phyloP scores from a whole-genome alignment of 805 yeast genomes.

The Yarrowia osloensis region DNA sequence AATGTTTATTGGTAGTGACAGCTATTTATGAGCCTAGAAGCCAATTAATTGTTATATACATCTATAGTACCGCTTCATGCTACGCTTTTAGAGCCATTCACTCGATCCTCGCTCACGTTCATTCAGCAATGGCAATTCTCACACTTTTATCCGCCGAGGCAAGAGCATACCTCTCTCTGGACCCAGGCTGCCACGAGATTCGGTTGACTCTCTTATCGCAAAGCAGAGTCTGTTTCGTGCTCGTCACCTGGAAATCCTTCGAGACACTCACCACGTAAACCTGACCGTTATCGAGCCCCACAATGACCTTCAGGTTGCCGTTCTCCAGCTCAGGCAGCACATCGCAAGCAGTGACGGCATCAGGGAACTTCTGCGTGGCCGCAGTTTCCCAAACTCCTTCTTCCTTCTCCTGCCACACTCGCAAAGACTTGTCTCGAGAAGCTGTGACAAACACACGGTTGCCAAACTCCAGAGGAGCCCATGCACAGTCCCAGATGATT shows the following conservation, averaged over 20 bases:
- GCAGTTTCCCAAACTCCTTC: conserved; percentile 43
- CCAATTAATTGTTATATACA: too few species aligned
- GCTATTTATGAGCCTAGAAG: too few species aligned
- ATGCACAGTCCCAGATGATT: conserved; percentile 93
- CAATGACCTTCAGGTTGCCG: conserved; percentile 46
- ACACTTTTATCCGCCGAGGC: conserved; percentile 17
- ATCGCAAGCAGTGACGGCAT: conserved; percentile 70
- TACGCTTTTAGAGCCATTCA: too few species aligned
- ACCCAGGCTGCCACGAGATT: conserved; percentile 56
- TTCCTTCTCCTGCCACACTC: conserved; percentile 60
- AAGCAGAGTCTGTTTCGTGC: conserved; percentile 51
- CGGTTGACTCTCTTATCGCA: conserved; percentile 58
- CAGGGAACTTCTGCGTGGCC: conserved; percentile 49
- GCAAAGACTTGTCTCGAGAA: conserved; percentile 79
- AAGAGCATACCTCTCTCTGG: conserved; percentile 1
- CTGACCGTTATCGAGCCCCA: conserved; percentile 72
- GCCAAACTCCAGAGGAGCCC: conserved; percentile 57
- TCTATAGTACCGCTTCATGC: too few species aligned
- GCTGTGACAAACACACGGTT: conserved; percentile 67
- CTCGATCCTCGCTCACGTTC: too few species aligned
- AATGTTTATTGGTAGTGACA: too few species aligned
- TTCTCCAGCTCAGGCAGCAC: conserved; percentile 43
- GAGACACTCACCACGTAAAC: conserved; percentile 50
- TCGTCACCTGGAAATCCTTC: conserved; percentile 40
- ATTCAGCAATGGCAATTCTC: background rate